Evolutionary conservation across 2,329 filamentous ascomycete genomes (phyloP).

Genomic region (Talaromyces sp.): DNA sequence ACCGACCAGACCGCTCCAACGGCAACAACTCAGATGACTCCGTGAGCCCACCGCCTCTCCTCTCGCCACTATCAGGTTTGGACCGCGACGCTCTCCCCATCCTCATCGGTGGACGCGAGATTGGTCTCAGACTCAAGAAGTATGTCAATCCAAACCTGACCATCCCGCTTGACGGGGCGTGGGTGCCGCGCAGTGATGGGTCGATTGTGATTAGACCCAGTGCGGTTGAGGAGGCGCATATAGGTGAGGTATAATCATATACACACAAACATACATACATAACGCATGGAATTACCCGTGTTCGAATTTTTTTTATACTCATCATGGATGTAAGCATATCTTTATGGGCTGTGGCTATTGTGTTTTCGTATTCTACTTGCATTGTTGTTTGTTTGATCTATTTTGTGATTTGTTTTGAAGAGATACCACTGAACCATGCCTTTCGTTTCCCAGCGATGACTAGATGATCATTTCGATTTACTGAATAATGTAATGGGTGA

Average conservation of each 20-base stretch:
- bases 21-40: conserved; percentile 29
- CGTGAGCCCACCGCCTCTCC: conserved; percentile 33
- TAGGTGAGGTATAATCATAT: neutral
- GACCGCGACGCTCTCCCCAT: conserved; percentile 44
- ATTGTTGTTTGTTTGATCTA: neutral
- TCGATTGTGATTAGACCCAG: conserved; percentile 13
- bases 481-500: neutral
- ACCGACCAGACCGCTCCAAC: conserved; percentile 45
- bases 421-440: conserved; percentile 1
- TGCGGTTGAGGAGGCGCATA: conserved; percentile 10
- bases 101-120: conserved; percentile 38
- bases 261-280: neutral
- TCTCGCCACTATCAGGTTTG: conserved; percentile 42
- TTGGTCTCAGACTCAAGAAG: conserved; percentile 40
- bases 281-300: neutral
- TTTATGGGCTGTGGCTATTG: neutral
- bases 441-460: neutral
- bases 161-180: conserved; percentile 42
- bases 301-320: neutral
- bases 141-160: conserved; percentile 48
- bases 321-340: neutral
- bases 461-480: neutral
- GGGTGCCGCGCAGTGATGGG: conserved; percentile 37
- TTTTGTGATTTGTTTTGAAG: neutral
- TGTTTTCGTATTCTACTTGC: neutral